Evolutionary conservation across 139 green algal species (phyloP), one percentile per base, ranked within the genome.

Genomic region (Coccomyxa sp.): DNA sequence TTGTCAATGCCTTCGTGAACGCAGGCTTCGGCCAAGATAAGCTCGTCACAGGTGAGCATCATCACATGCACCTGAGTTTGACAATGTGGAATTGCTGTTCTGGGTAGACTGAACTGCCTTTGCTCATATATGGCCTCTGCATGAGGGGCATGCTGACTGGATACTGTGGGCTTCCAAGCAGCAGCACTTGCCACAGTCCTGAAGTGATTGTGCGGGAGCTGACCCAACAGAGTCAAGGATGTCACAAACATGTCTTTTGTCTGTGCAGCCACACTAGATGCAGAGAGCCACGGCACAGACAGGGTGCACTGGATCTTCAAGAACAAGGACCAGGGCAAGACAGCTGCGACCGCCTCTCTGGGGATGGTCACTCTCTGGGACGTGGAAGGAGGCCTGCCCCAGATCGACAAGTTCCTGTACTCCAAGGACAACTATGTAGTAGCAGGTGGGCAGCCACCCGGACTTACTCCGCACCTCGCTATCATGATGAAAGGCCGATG

Each of bases 1-100:
- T 98, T 84, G 96, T 99, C 34, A 99, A 99, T 83, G 96, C 88
- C 14, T 97, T 99, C 79, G 94, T 99, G 16, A 99, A 99, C 79
- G 95, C 96, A 31, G 96, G 95, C 27, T 99, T 98, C 76, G 96
- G 96, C 6, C 87, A 96, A 44, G 96, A 98, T 84, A 96, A 95
- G 89, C 89, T 97, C 39, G 83, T 97, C 33, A 94, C 90, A 0
- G 76, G 54, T 41, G 70, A 41, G 31, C 50, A 64, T 31, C 3
- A 12, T 22, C 22, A 22, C 50, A 64, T 7, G 5, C 22, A n/a
- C n/a, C n/a, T n/a, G n/a, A n/a, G n/a, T n/a, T n/a, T n/a, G n/a
- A n/a, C n/a, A n/a, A n/a, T n/a, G n/a, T n/a, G n/a, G n/a, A n/a
- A n/a, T n/a, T n/a, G n/a, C n/a, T n/a, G n/a, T n/a, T n/a, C n/a